Base-by-base conservation (phyloP, 441 rosid genomes). In the Pelargonium fulgidum region DNA sequence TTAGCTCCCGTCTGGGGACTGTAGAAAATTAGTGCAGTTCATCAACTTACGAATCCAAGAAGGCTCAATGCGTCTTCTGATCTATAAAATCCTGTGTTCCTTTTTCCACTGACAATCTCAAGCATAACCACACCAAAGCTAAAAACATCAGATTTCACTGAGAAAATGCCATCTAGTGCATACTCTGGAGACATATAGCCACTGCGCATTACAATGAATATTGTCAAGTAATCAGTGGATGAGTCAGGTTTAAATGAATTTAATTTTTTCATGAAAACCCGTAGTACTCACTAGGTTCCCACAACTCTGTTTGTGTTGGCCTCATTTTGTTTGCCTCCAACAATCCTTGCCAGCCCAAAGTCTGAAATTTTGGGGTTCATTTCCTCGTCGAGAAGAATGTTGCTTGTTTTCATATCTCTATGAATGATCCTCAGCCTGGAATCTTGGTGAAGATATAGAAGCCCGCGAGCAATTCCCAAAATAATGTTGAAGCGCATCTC, bases 181-280 rank as follows among this genome's bases (percentile, higher is more conserved):
- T 85, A 89, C 66, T 87, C 92, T 0, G 90, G 95, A 39, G 92
- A 76, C 82, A 89, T 87, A 78, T 85, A 87, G 22, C 95, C 90
- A 63, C 90, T 89, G 78, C 78, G 78, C 78, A 73, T 68, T 11
- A 14, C 4, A 66, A 3, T 19, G 13, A 20, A 20, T 58, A 9
- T 20, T 19, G 44, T 87, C 88, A 12, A 80, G 85, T 5, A 3
- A 16, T 52, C 19, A n/a, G 0, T 6, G 7, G 16, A 13, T 52
- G 19, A 16, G 16, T 52, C 8, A 56, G 24, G 24, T 16, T 9
- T 17, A 6, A 16, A 6, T 14, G 19, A 22, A 5, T 58, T 45
- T 1, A 39, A 39, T 45, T 45, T 45, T 45, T 0, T 45, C 12
- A 9, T 1, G 63, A 61, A 22, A 61, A 8, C 4, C 4, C 50